Evolutionary conservation across 306 rosid species (phyloP), one percentile per base, ranked within the genome.

Genomic region (Quercus bicolor): DNA sequence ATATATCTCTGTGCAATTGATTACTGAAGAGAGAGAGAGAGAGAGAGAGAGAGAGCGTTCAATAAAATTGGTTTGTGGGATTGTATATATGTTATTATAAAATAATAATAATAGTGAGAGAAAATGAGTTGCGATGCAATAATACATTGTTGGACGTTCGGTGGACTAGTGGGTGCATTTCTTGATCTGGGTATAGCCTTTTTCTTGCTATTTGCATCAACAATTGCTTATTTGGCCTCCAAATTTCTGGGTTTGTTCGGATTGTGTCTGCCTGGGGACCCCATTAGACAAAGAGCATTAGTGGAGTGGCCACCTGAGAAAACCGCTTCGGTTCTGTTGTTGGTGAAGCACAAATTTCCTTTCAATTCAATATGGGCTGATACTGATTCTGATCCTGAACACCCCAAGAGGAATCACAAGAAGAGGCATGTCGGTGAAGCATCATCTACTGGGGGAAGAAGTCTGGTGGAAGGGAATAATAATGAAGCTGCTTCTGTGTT

Each of bases 101-200:
- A 34, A 34, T 34, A 34, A 34, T 34, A 37, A 37, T 37, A 37
- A 37, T 37, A 37, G 43, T 37, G 72, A 56, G 62, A 31, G 75
- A 70, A 83, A 81, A 85, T 85, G 91, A 56, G 76, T 11, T 78
- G 86, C 74, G 60, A 79, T 70, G 75, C 77, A 48, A 69, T 81
- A 18, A 73, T 81, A 18, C 75, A 70, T 76, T 71, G 75, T 8
- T 85, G 87, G 91, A 88, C 83, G 24, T 81, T 88, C 33, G 62
- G 51, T 16, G 89, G 80, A 56, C 79, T 83, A 54, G 89, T 83
- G 64, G 89, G 84, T 74, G 89, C 91, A 31, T 88, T 83, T 83
- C 84, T 88, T 81, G 89, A 88, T 79, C 86, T 85, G 19, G 72
- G 83, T 6, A 81, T 88, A 56, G 81, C 87, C 13, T 85, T 73